phyloP scores from a whole-genome alignment of 2,329 filamentous ascomycete genomes.

The Microdochium bolleyi region DNA sequence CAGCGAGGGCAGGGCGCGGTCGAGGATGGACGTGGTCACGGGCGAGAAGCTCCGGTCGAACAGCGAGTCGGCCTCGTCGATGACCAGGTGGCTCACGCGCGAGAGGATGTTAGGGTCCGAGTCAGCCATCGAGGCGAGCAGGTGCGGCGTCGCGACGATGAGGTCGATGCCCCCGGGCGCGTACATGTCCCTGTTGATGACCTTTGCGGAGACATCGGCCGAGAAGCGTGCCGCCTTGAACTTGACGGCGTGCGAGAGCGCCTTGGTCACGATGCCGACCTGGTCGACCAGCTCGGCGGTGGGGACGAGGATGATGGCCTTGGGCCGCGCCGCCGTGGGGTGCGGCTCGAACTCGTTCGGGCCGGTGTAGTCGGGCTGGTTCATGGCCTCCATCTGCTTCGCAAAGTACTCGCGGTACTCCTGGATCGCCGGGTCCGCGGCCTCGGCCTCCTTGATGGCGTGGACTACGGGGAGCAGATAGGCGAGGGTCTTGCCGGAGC shows the following conservation, averaged over 20 bases:
- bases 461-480: conserved; percentile 83
- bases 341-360: conserved; percentile 63
- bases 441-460: conserved; percentile 72
- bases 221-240: conserved; percentile 80
- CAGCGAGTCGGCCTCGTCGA: conserved; percentile 94
- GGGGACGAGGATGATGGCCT: conserved; percentile 79
- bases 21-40: conserved; percentile 74
- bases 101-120: conserved; percentile 87
- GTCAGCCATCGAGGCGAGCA: conserved; percentile 81
- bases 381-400: conserved; percentile 48
- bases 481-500: conserved; percentile 91
- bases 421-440: conserved; percentile 47
- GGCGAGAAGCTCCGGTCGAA: conserved; percentile 89
- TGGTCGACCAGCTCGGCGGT: conserved; percentile 89
- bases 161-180: conserved; percentile 75
- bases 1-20: conserved; percentile 71
- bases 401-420: conserved; percentile 48
- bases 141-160: conserved; percentile 79
- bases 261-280: conserved; percentile 73
- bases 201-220: conserved; percentile 63
- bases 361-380: conserved; percentile 43
- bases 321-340: conserved; percentile 69
- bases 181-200: conserved; percentile 82
- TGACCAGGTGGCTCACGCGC: conserved; percentile 79
- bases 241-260: conserved; percentile 76